Percentiles rank a stretch among this genome's conserved stretches.
These are phyloP conservation scores for Rhododendron ovatum DNA, from an alignment of 148 eudicot genomes.

Conservation along the genomic window DNA sequence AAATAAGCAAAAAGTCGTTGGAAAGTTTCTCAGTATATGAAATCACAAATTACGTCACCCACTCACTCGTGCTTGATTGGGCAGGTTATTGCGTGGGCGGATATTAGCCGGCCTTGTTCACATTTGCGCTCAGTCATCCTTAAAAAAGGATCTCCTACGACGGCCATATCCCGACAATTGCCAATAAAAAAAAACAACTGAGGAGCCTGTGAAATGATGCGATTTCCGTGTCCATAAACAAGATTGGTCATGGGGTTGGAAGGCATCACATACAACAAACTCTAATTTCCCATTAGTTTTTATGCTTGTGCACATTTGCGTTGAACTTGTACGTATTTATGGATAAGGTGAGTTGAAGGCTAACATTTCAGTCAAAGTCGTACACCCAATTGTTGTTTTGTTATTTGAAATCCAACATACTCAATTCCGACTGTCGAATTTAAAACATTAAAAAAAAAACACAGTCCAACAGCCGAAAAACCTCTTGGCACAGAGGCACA, in stretches of 20 bases:
- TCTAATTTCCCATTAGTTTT: background rate
- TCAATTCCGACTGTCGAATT: too few relatives aligned
- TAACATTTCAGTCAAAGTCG: background rate
- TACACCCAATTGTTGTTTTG: background rate
- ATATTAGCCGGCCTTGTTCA: background rate
- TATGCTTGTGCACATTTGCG: background rate
- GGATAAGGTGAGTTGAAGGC: background rate
- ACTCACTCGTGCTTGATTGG: background rate
- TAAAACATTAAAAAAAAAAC: too few relatives aligned
- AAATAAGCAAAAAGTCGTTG: too few relatives aligned
- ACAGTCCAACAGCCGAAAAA: too few relatives aligned
- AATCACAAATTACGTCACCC: background rate
- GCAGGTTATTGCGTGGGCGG: background rate
- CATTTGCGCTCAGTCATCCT: background rate
- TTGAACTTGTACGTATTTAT: background rate
- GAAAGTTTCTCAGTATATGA: too few relatives aligned
- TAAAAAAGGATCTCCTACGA: too few relatives aligned
- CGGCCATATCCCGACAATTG: background rate
- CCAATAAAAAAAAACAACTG: too few relatives aligned
- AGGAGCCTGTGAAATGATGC: too few relatives aligned
- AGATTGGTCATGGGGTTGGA: too few relatives aligned
- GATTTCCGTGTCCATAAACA: too few relatives aligned
- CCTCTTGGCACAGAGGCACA: too few relatives aligned
- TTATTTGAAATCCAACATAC: too few relatives aligned
- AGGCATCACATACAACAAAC: background rate